Evolutionary conservation across 2,329 filamentous ascomycete genomes (phyloP).

Genomic region (Epichloe typhina): DNA sequence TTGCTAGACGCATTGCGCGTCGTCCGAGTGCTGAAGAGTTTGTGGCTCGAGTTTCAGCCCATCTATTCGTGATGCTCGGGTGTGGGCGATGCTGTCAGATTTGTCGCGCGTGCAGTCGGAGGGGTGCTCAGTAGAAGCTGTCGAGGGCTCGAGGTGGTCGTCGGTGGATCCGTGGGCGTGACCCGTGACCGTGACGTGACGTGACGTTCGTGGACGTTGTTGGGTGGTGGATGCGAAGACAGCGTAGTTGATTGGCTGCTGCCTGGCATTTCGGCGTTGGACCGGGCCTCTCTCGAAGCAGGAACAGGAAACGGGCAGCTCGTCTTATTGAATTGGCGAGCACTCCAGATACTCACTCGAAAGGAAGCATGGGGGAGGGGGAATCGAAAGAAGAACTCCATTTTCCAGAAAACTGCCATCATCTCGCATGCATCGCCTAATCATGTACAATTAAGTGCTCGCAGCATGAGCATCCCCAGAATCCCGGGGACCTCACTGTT

Average conservation of each 20-base stretch:
- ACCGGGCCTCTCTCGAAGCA: background rate
- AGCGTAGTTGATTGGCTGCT: background rate
- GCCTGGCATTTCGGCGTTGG: background rate
- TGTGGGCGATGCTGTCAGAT: background rate
- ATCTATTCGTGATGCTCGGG: background rate
- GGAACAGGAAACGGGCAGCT: background rate
- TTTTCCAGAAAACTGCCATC: background rate
- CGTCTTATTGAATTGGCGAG: no score
- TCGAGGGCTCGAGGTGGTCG: background rate
- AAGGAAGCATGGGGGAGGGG: no score
- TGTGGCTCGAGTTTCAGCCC: background rate
- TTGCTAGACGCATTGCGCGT: slow-evolving; percentile 9
- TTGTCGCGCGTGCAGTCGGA: background rate
- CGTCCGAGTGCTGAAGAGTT: background rate
- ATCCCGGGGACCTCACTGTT: slow-evolving; percentile 9
- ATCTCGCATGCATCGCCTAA: background rate
- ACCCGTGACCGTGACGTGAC: background rate
- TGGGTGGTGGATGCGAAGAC: background rate
- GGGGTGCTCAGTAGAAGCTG: background rate
- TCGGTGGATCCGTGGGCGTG: background rate
- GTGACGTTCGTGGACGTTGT: background rate
- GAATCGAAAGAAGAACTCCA: no score
- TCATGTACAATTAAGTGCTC: background rate
- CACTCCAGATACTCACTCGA: no score
- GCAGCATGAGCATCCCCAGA: slow-evolving; percentile 2